A percentile compares a stretch with the other conserved stretches of the same genome.
Evolutionary conservation across 2,329 filamentous ascomycete species (phyloP).

Genomic region (Trichophyton verrucosum): DNA sequence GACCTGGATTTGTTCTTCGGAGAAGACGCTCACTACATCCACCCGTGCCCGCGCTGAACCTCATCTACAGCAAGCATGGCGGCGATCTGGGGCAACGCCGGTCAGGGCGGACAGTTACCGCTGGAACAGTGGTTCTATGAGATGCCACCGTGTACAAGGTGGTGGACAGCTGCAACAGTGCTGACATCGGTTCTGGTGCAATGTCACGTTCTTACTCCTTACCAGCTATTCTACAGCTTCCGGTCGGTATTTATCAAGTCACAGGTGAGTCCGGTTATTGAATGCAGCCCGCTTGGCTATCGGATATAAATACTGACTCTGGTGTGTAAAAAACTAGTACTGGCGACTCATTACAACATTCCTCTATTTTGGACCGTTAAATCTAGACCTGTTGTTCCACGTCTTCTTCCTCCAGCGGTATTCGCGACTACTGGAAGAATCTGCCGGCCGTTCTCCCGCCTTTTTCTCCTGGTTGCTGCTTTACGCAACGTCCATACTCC

Average conservation of each 20-base stretch:
- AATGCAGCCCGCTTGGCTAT: background rate
- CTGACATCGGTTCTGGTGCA: constrained; percentile 80
- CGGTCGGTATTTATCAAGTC: constrained; percentile 81
- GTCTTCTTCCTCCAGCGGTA: constrained; percentile 98
- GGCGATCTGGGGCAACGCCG: constrained; percentile 32
- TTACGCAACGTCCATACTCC: constrained; percentile 68
- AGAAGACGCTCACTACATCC: background rate
- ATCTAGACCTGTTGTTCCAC: constrained; percentile 88
- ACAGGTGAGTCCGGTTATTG: constrained; percentile 52
- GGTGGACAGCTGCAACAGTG: constrained; percentile 92
- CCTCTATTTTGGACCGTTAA: constrained; percentile 91
- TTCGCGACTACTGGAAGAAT: constrained; percentile 86
- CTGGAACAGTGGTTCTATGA: constrained; percentile 98
- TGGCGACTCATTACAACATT: constrained; percentile 96
- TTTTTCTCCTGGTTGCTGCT: constrained; percentile 91
- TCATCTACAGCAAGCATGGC: constrained; percentile 25
- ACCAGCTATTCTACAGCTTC: constrained; percentile 95
- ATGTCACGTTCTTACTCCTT: constrained; percentile 82
- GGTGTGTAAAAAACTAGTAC: constrained; percentile 47
- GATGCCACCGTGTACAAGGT: constrained; percentile 89
- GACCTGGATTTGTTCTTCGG: background rate
- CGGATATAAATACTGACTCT: background rate
- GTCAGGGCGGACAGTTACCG: constrained; percentile 51
- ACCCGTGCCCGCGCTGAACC: background rate
- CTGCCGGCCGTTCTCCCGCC: constrained; percentile 78